Base-by-base conservation (phyloP, 164 flowering plant species). In the Protea cynaroides region DNA sequence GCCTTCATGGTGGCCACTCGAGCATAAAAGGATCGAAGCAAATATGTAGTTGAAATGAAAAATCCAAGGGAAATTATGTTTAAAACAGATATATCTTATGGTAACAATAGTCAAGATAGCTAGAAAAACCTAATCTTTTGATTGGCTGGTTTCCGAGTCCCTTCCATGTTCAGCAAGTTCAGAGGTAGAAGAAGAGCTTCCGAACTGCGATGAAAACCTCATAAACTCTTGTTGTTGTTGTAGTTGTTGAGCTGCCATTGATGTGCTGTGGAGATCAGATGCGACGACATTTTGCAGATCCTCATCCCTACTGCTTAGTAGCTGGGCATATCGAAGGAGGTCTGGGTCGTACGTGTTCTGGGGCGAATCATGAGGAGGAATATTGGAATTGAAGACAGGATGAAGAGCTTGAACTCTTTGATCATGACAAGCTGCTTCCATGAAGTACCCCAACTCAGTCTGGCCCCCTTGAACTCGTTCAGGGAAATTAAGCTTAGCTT, bases 401-500 rank as follows among this genome's bases (percentile, higher is more conserved):
- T 54, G 22, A 51, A 3, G 36, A 46, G 15, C 4, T 40, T 40
- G 54, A 14, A 18, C 12, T 7, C 17, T 52, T 3, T 40, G 25
- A 25, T 72, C 37, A 34, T 25, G 82, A 40, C 56, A 64, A 49
- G 58, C 74, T 0, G n/a, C n/a, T n/a, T n/a, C n/a, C n/a, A 73
- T 69, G 58, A 71, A 62, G 72, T 62, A 69, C 40, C 78, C 75
- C 40, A 71, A 58, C 24, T 78, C 73, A 17, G 62, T 52, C 36
- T 37, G 58, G n/a, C n/a, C n/a, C 8, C 76, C 68, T 76, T 78
- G 84, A 57, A 86, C 90, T 61, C 87, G 72, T 73, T 88, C 95
- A 7, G 95, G 95, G 66, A 88, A 88, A 67, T 88, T 88, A 38
- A 88, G 86, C 73, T 88, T 88, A 2, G 95, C 95, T 72, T 83